Conservation (phyloP, 2,329 filamentous ascomycete species). For the Aureobasidium sp. region DNA sequence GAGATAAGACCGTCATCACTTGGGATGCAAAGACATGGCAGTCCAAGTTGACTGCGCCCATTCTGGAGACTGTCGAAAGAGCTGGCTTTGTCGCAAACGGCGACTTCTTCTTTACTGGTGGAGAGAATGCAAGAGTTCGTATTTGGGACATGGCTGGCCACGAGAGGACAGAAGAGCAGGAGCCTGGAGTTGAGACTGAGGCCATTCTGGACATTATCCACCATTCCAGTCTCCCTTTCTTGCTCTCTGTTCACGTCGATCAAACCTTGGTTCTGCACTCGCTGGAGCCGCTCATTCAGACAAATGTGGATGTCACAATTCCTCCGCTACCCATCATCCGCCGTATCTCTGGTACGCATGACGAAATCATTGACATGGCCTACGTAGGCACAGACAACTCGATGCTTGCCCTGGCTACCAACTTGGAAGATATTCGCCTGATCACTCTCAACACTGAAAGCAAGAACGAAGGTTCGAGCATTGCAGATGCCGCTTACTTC, state of each 20-base stretch:
- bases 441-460: slow-evolving; percentile 55
- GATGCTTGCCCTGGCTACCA: slow-evolving; percentile 82
- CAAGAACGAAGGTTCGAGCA: slow-evolving; percentile 19
- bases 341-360: slow-evolving; percentile 89
- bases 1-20: slow-evolving; percentile 89
- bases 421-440: slow-evolving; percentile 85
- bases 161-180: slow-evolving; percentile 71
- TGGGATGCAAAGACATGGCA: slow-evolving; percentile 90
- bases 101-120: slow-evolving; percentile 69
- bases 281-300: slow-evolving; percentile 32
- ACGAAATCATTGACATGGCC: slow-evolving; percentile 92
- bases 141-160: slow-evolving; percentile 73
- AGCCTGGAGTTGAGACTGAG: slow-evolving; percentile 49
- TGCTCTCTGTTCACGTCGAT: slow-evolving; percentile 79
- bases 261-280: slow-evolving; percentile 77
- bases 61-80: slow-evolving; percentile 76
- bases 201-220: slow-evolving; percentile 66
- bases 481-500: slow-evolving; percentile 52
- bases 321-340: slow-evolving; percentile 55
- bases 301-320: slow-evolving; percentile 35
- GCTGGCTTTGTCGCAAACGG: slow-evolving; percentile 70
- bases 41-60: slow-evolving; percentile 67
- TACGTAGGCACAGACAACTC: slow-evolving; percentile 76
- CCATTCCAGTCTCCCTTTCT: slow-evolving; percentile 54
- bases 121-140: slow-evolving; percentile 71